A percentile compares a stretch with the other conserved stretches of the same genome.
phyloP scores from a whole-genome alignment of 306 rosid genomes.

The Elaeagnus macrophylla region DNA sequence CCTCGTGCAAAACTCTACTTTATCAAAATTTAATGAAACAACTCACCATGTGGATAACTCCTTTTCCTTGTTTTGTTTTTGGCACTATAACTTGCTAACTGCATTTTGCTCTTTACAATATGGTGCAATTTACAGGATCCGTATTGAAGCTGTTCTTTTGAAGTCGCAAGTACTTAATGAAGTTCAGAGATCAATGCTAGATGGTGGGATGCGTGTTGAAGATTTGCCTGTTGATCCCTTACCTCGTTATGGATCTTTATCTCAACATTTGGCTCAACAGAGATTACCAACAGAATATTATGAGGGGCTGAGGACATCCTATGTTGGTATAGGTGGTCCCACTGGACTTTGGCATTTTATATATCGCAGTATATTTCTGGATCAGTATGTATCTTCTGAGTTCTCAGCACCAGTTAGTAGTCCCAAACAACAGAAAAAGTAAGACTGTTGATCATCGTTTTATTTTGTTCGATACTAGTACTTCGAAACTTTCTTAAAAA shows the following conservation, averaged over 20 bases:
- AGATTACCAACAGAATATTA: constrained; percentile 51
- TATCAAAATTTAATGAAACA: no score
- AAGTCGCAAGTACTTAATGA: constrained; percentile 80
- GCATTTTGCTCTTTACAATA: neutral
- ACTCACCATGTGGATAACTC: no score
- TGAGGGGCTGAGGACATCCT: constrained; percentile 45
- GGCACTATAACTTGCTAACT: neutral
- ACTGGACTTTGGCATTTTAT: constrained; percentile 96
- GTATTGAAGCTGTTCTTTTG: constrained; percentile 67
- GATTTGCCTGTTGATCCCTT: constrained; percentile 61
- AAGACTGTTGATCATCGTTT: neutral
- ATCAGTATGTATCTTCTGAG: constrained; percentile 88
- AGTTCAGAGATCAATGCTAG: constrained; percentile 78
- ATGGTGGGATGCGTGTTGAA: constrained; percentile 88
- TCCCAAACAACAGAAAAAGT: constrained; percentile 83
- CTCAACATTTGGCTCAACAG: constrained; percentile 45
- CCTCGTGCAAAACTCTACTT: no score
- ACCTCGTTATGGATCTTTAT: constrained; percentile 40
- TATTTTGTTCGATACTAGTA: no score
- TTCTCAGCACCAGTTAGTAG: constrained; percentile 67
- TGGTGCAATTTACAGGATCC: constrained; percentile 51
- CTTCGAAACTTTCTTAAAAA: no score
- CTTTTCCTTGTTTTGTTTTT: constrained; percentile 15
- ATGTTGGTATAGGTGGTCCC: constrained; percentile 57
- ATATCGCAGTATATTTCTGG: constrained; percentile 82